These are phyloP conservation scores for Russula compacta DNA, from an alignment of 768 basidiomycete genomes.

Conservation along the genomic window DNA sequence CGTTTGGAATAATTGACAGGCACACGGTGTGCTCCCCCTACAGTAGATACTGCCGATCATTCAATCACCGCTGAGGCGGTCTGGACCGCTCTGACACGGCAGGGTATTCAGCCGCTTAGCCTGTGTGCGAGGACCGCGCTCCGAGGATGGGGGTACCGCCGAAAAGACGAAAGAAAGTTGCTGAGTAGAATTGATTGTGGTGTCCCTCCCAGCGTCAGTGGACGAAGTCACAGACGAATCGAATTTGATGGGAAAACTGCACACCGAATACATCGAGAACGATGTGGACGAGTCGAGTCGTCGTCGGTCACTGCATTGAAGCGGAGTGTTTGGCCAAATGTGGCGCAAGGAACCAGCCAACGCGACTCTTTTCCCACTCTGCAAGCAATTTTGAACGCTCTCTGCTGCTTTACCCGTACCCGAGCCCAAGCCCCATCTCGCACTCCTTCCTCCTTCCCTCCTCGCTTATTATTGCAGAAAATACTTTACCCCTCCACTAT, in stretches of 20 bases:
- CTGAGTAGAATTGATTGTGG: too few relatives aligned
- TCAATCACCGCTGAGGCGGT: neutral
- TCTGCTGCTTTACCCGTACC: too few relatives aligned
- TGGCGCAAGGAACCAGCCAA: neutral
- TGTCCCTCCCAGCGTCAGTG: too few relatives aligned
- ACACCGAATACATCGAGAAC: neutral
- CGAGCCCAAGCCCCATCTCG: neutral
- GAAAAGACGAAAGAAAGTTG: too few relatives aligned
- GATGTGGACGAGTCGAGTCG: neutral
- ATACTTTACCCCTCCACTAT: neutral
- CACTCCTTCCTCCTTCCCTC: neutral
- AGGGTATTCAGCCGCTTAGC: too few relatives aligned
- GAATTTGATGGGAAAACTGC: too few relatives aligned
- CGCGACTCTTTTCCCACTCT: too few relatives aligned
- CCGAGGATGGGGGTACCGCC: too few relatives aligned
- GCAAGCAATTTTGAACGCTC: too few relatives aligned
- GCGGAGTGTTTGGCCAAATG: slow-evolving; percentile 11
- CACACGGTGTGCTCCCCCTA: neutral
- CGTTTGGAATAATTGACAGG: neutral
- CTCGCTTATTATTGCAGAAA: neutral
- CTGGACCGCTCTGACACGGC: neutral
- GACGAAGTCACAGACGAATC: too few relatives aligned
- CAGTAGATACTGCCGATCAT: neutral
- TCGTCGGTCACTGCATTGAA: too few relatives aligned
- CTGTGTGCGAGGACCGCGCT: too few relatives aligned